Conservation (phyloP, 192 early-diverging fungal genomes). For the Mortierella claussenii region DNA sequence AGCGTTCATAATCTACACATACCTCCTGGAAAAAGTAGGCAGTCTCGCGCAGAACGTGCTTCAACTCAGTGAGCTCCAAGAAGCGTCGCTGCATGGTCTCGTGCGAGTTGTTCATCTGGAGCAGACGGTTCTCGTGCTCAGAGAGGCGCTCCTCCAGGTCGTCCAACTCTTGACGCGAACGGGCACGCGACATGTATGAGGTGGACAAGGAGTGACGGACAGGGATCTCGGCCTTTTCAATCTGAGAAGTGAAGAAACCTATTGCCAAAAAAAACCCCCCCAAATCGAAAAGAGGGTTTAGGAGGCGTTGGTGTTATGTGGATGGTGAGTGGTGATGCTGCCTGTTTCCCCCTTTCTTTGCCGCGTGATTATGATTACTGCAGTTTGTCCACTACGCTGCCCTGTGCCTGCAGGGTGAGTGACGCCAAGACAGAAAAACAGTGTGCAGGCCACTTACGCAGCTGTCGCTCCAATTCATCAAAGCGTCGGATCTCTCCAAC, state of each 20-base stretch:
- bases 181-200: slow-evolving; percentile 66
- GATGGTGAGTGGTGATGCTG: too few species aligned
- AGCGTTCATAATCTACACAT: slow-evolving; percentile 5
- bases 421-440: neutral
- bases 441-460: slow-evolving; percentile 71
- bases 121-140: slow-evolving; percentile 86
- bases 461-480: slow-evolving; percentile 97
- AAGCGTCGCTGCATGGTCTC: slow-evolving; percentile 91
- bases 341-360: too few species aligned
- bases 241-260: slow-evolving; percentile 89
- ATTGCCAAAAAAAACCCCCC: neutral
- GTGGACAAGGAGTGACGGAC: slow-evolving; percentile 60
- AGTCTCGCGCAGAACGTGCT: slow-evolving; percentile 94
- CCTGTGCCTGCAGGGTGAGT: too few species aligned
- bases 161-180: slow-evolving; percentile 93
- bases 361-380: slow-evolving; percentile 3
- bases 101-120: slow-evolving; percentile 90
- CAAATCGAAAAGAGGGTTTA: too few species aligned
- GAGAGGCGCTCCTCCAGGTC: slow-evolving; percentile 87
- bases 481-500: slow-evolving; percentile 95
- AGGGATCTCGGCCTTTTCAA: slow-evolving; percentile 84
- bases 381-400: too few species aligned
- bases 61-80: slow-evolving; percentile 91
- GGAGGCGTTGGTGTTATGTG: too few species aligned
- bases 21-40: slow-evolving; percentile 85